Conservation (phyloP, 1,139 yeast species). For the Ogataea hybrid region DNA sequence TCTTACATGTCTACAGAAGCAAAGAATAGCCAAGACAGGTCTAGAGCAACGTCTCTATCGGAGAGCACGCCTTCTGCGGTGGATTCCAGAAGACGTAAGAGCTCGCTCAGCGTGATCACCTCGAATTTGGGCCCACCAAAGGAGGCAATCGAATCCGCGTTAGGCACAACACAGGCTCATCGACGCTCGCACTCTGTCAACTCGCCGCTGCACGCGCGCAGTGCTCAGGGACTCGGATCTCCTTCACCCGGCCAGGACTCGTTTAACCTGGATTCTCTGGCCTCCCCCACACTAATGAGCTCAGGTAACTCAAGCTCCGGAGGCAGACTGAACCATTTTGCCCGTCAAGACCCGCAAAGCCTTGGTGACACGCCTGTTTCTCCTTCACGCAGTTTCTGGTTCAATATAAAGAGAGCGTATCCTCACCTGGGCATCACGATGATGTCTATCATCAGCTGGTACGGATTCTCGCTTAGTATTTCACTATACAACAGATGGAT, state of each 20-base stretch:
- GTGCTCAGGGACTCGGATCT: not conserved
- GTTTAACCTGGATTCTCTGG: not conserved
- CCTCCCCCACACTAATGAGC: slow-evolving; percentile 1
- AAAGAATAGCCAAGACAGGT: not conserved
- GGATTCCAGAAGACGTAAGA: slow-evolving; percentile 4
- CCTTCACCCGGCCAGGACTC: too few relatives aligned
- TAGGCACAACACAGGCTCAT: slow-evolving; percentile 10
- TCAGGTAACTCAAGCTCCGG: not conserved
- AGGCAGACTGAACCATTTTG: not conserved
- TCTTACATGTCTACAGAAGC: not conserved
- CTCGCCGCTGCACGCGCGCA: slow-evolving; percentile 9
- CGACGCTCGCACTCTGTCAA: slow-evolving; percentile 15
- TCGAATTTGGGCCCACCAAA: not conserved
- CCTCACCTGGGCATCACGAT: slow-evolving; percentile 23
- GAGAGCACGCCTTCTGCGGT: not conserved
- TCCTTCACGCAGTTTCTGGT: slow-evolving; percentile 17
- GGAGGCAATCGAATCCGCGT: slow-evolving; percentile 11
- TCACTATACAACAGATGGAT: slow-evolving; percentile 94
- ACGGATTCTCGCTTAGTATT: slow-evolving; percentile 62
- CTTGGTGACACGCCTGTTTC: not conserved
- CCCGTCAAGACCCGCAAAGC: not conserved
- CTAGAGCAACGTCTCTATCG: not conserved
- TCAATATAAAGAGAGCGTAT: slow-evolving; percentile 12
- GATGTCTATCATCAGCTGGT: slow-evolving; percentile 37
- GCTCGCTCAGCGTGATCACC: slow-evolving; percentile 1